Evolutionary conservation across 2,329 filamentous ascomycete species (phyloP).

Genomic region (Akanthomyces lecanii): DNA sequence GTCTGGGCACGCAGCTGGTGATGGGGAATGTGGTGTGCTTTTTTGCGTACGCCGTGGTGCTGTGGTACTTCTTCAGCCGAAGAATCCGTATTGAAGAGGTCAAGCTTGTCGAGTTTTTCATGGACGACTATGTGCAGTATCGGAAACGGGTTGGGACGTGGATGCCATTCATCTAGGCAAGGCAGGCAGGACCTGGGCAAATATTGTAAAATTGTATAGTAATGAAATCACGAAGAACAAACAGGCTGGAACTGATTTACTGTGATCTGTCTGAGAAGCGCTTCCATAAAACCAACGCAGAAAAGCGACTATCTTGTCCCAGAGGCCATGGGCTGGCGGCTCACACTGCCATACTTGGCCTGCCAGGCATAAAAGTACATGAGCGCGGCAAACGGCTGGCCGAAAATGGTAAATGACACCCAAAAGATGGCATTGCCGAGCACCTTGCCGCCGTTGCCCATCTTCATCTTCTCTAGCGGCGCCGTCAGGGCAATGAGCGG

Average conservation of each 20-base stretch:
- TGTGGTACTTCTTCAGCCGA: constrained; percentile 80
- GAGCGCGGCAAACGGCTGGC: constrained; percentile 86
- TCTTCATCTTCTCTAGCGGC: constrained; percentile 72
- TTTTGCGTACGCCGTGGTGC: constrained; percentile 63
- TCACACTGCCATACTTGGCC: constrained; percentile 88
- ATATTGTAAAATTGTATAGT: neutral
- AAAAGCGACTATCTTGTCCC: neutral
- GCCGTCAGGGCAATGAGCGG: constrained; percentile 80
- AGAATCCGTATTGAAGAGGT: constrained; percentile 77
- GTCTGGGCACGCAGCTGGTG: constrained; percentile 85
- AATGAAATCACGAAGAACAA: neutral
- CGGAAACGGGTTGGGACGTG: constrained; percentile 65
- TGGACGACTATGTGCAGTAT: constrained; percentile 74
- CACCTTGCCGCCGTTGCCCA: constrained; percentile 65
- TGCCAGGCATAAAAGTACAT: constrained; percentile 99
- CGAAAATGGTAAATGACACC: constrained; percentile 92
- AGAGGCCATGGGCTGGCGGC: constrained; percentile 34
- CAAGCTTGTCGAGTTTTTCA: constrained; percentile 76
- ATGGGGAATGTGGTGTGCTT: constrained; percentile 82
- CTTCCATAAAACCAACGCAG: neutral
- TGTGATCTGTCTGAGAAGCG: constrained; percentile 3
- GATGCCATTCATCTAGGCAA: constrained; percentile 61
- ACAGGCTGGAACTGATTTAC: neutral
- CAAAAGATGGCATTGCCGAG: constrained; percentile 94
- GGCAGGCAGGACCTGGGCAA: too few relatives aligned